Percentiles rank a stretch among this genome's conserved stretches.
Conservation (phyloP, 2,329 filamentous ascomycete genomes). For the Decorospora gaudefroyi region DNA sequence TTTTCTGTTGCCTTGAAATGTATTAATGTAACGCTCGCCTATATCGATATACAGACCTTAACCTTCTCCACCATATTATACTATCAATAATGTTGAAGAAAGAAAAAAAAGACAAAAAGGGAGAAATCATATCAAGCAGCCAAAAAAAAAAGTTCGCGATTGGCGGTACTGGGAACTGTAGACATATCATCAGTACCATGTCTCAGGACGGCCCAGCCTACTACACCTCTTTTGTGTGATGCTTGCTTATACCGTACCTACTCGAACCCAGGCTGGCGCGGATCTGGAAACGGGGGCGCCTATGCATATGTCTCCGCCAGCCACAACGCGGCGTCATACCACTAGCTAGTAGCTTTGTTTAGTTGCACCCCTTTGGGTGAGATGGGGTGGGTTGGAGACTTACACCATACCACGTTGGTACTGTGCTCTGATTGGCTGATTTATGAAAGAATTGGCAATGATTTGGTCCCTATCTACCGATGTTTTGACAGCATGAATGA, state of each 20-base stretch:
- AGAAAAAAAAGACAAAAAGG: background rate
- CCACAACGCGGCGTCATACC: constrained; percentile 41
- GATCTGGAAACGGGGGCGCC: constrained; percentile 25
- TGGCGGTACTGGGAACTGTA: constrained; percentile 37
- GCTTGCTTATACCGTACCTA: constrained; percentile 13
- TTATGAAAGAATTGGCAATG: constrained; percentile 1
- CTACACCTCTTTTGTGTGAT: constrained; percentile 2
- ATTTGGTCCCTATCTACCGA: too few species aligned
- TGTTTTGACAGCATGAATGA: too few species aligned
- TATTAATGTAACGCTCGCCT: background rate
- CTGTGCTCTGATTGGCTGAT: constrained; percentile 7
- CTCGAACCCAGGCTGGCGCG: constrained; percentile 39
- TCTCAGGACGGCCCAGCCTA: constrained; percentile 16
- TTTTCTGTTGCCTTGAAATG: too few species aligned
- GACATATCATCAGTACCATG: constrained; percentile 21
- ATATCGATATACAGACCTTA: too few species aligned
- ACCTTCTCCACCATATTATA: too few species aligned
- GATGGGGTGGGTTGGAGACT: background rate
- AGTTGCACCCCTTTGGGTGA: background rate
- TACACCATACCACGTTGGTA: constrained; percentile 26
- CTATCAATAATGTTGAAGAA: too few species aligned
- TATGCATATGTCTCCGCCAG: constrained; percentile 26
- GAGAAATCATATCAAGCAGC: background rate
- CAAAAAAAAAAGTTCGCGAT: constrained; percentile 21
- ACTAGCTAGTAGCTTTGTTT: constrained; percentile 20